Percentiles rank a stretch among this genome's conserved stretches.
These are phyloP conservation scores for Aspergillus sp. DNA, from an alignment of 2,329 filamentous ascomycete species.

Conservation along the genomic window DNA sequence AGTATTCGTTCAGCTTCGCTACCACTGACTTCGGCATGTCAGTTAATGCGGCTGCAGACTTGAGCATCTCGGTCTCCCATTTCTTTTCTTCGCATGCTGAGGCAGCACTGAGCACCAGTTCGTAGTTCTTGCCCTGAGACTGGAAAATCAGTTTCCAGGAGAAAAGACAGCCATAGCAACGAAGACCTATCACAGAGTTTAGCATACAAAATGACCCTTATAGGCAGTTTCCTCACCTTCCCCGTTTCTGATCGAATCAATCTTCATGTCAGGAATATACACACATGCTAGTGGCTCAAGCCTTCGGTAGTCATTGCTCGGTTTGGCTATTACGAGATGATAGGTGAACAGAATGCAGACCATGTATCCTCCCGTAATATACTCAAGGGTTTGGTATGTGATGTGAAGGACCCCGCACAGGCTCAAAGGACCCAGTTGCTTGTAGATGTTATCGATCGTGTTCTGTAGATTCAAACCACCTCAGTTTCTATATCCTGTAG, in stretches of 20 bases:
- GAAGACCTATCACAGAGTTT: slow-evolving; percentile 64
- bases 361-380: slow-evolving; percentile 77
- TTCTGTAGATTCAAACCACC: slow-evolving; percentile 22
- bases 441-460: slow-evolving; percentile 60
- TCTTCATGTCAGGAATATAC: slow-evolving; percentile 52
- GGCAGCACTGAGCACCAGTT: slow-evolving; percentile 84
- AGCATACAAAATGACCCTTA: slow-evolving; percentile 12
- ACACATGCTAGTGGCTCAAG: slow-evolving; percentile 78
- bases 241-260: slow-evolving; percentile 39
- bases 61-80: slow-evolving; percentile 72
- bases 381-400: slow-evolving; percentile 72
- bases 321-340: slow-evolving; percentile 73
- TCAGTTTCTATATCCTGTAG: background rate
- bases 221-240: slow-evolving; percentile 31
- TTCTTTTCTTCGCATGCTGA: slow-evolving; percentile 75
- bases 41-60: slow-evolving; percentile 53
- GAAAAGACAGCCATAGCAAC: slow-evolving; percentile 81
- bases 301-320: slow-evolving; percentile 63
- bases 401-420: slow-evolving; percentile 82
- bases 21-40: slow-evolving; percentile 52
- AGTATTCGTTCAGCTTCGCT: slow-evolving; percentile 31
- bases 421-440: slow-evolving; percentile 75
- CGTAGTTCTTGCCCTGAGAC: slow-evolving; percentile 72
- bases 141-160: slow-evolving; percentile 94
- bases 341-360: slow-evolving; percentile 81